A percentile compares a stretch with the other conserved stretches of the same genome.
Evolutionary conservation across 257 asterid species (phyloP).

Genomic region (Solanum rostratum): DNA sequence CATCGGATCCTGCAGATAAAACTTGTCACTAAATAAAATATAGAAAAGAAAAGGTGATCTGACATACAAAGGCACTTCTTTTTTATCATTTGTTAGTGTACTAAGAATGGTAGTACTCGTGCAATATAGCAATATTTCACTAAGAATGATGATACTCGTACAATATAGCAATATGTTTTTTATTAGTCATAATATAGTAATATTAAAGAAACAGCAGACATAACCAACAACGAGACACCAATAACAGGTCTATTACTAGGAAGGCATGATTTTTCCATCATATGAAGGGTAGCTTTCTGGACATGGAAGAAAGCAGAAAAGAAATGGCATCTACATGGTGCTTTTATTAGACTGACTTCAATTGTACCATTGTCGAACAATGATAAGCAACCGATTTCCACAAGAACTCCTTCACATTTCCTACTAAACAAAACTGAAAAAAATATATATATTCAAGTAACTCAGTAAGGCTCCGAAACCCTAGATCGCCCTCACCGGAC

Average conservation of each 20-base stretch:
- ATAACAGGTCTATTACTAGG: neutral
- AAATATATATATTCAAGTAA: neutral
- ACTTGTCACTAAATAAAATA: neutral
- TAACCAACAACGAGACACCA: neutral
- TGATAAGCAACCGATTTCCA: neutral
- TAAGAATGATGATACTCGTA: neutral
- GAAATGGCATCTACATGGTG: neutral
- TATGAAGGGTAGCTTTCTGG: neutral
- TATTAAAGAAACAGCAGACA: neutral
- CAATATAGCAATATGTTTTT: neutral
- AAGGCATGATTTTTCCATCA: neutral
- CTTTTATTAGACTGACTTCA: neutral
- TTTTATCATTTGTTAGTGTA: neutral
- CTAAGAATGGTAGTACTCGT: neutral
- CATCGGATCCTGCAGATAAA: conserved; percentile 45
- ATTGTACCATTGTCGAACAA: neutral
- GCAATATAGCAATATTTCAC: neutral
- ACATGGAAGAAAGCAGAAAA: neutral
- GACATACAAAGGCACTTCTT: neutral
- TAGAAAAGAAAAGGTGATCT: neutral
- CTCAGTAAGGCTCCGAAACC: too few relatives aligned
- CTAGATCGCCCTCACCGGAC: too few relatives aligned
- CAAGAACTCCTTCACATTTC: neutral
- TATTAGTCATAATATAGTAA: neutral
- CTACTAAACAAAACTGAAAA: neutral